Conservation (phyloP, 345 rosid species). For the Arabis hirsuta region DNA sequence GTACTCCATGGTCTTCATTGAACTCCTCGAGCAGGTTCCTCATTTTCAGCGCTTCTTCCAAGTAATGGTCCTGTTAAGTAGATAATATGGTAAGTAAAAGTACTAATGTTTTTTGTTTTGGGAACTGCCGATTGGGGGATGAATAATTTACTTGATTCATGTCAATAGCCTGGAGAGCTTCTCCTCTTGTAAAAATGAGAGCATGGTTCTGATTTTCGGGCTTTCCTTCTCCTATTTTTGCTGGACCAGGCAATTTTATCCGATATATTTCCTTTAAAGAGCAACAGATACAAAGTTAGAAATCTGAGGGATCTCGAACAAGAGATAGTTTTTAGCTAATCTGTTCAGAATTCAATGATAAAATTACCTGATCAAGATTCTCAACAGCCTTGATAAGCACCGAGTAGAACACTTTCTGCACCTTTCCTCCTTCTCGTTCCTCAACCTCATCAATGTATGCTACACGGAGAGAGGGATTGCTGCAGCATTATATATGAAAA, state of each 20-base stretch:
- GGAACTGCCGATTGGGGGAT: not conserved
- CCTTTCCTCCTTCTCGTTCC: slow-evolving; percentile 78
- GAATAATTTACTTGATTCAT: slow-evolving; percentile 80
- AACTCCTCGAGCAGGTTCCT: slow-evolving; percentile 96
- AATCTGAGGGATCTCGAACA: not conserved
- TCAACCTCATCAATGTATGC: slow-evolving; percentile 98
- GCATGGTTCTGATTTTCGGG: slow-evolving; percentile 99
- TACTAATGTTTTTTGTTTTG: too few relatives aligned
- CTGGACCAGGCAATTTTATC: slow-evolving; percentile 85
- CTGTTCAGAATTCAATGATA: slow-evolving; percentile 21
- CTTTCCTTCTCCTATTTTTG: slow-evolving; percentile 95
- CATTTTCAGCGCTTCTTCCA: slow-evolving; percentile 99
- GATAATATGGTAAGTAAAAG: slow-evolving; percentile 27
- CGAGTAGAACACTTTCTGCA: slow-evolving; percentile 83
- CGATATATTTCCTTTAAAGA: slow-evolving; percentile 84
- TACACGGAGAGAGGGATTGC: slow-evolving; percentile 93
- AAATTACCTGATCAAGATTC: slow-evolving; percentile 86
- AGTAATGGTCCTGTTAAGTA: slow-evolving; percentile 79
- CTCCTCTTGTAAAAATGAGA: slow-evolving; percentile 86
- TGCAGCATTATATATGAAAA: slow-evolving; percentile 45
- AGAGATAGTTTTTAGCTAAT: slow-evolving; percentile 4
- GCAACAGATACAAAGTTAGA: slow-evolving; percentile 20
- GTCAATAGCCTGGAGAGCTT: slow-evolving; percentile 97
- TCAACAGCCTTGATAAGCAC: slow-evolving; percentile 89
- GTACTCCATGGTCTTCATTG: slow-evolving; percentile 92